These are phyloP conservation scores for Fraxinus paxiana DNA, from an alignment of 305 asterid genomes.

Conservation along the genomic window DNA sequence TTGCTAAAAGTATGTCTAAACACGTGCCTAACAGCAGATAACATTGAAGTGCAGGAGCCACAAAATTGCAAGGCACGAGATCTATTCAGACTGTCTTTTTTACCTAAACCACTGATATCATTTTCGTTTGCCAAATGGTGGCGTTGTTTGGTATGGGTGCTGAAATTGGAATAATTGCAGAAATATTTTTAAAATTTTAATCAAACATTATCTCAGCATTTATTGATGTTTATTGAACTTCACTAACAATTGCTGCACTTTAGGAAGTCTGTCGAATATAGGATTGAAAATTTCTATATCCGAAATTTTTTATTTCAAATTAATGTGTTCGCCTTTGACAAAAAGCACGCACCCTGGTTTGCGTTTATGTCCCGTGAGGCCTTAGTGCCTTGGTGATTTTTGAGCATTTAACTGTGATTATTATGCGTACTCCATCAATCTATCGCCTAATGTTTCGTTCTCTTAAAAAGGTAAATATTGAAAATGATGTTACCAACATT, in stretches of 20 bases:
- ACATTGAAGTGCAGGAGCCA: not conserved
- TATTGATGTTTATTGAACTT: not conserved
- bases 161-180: not conserved
- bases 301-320: not conserved
- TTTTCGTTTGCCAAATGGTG: not conserved
- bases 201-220: not conserved
- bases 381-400: not conserved
- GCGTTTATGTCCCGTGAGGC: not conserved
- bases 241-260: not conserved
- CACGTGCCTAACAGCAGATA: not conserved
- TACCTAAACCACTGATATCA: not conserved
- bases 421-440: not conserved
- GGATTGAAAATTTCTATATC: not conserved
- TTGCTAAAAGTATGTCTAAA: not conserved
- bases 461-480: not conserved
- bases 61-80: not conserved
- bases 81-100: not conserved
- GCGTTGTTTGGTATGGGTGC: not conserved
- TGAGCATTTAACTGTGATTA: not conserved
- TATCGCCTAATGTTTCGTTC: not conserved
- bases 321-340: not conserved
- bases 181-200: not conserved
- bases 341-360: too few relatives aligned
- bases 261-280: not conserved
- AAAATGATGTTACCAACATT: not conserved